Evolutionary conservation across 768 basidiomycete species (phyloP).

Genomic region (Mycena latifolia): DNA sequence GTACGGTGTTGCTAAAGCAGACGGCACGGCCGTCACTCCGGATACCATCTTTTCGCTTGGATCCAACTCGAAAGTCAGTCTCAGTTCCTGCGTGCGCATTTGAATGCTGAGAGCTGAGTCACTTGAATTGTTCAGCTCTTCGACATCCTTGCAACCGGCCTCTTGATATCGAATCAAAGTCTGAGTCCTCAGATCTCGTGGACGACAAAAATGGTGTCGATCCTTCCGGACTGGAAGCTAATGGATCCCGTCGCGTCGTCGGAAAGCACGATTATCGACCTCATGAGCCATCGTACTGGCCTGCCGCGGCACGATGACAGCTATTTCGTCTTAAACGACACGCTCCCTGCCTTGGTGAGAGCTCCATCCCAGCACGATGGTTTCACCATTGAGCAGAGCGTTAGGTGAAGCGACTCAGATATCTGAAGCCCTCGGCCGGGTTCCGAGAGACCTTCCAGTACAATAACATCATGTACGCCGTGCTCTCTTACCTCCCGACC

Average conservation of each 20-base stretch:
- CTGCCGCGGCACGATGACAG: conserved; percentile 18
- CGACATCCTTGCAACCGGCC: not conserved
- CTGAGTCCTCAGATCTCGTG: not conserved
- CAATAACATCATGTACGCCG: conserved; percentile 9
- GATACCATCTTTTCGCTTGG: not conserved
- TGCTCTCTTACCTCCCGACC: conserved; percentile 11
- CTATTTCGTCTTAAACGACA: conserved; percentile 1
- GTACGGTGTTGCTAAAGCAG: not conserved
- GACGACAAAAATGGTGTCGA: not conserved
- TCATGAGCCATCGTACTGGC: too few species aligned
- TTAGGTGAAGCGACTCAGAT: not conserved
- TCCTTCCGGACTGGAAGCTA: not conserved
- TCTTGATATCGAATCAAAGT: not conserved
- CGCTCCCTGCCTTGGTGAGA: not conserved
- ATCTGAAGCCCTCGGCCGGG: not conserved
- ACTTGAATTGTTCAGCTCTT: not conserved
- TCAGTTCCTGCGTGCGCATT: not conserved
- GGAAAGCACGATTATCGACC: not conserved
- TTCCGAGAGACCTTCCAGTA: not conserved
- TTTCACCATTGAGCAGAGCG: not conserved
- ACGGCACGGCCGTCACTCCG: not conserved
- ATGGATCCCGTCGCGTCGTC: not conserved
- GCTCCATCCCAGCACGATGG: not conserved
- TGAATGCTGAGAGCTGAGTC: not conserved
- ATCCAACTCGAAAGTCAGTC: not conserved